Conservation (phyloP, 306 rosid species). For the Urtica urens region DNA sequence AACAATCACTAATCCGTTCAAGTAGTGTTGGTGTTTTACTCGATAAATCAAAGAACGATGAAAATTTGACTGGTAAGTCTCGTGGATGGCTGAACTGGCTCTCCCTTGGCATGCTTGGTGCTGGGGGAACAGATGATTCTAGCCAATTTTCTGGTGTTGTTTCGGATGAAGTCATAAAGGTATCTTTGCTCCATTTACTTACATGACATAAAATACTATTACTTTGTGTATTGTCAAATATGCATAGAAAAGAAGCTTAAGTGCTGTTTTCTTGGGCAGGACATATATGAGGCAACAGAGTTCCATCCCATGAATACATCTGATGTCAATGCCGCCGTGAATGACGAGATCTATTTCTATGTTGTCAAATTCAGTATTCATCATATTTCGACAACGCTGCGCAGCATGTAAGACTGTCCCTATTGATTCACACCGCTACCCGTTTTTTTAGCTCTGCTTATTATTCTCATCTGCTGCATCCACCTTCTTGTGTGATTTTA, state of each 20-base stretch:
- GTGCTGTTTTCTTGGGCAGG: constrained; percentile 32
- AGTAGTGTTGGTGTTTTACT: constrained; percentile 20
- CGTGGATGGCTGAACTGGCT: constrained; percentile 96
- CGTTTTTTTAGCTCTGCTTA: background rate
- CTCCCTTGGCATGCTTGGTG: constrained; percentile 97
- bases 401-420: constrained; percentile 46
- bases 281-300: constrained; percentile 80
- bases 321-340: constrained; percentile 26
- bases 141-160: constrained; percentile 94
- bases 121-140: constrained; percentile 93
- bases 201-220: background rate
- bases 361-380: constrained; percentile 43
- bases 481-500: too few relatives aligned
- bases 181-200: constrained; percentile 17
- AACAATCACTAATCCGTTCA: too few relatives aligned
- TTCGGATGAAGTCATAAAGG: constrained; percentile 87
- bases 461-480: background rate
- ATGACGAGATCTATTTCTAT: constrained; percentile 39
- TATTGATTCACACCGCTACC: background rate
- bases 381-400: constrained; percentile 48
- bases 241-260: background rate
- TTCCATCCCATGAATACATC: constrained; percentile 58
- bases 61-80: constrained; percentile 40
- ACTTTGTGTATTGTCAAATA: background rate
- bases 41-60: constrained; percentile 52